A percentile compares a stretch with the other conserved stretches of the same genome.
These are phyloP conservation scores for Trichophyton simii DNA, from an alignment of 2,329 filamentous ascomycete species.

Conservation along the genomic window DNA sequence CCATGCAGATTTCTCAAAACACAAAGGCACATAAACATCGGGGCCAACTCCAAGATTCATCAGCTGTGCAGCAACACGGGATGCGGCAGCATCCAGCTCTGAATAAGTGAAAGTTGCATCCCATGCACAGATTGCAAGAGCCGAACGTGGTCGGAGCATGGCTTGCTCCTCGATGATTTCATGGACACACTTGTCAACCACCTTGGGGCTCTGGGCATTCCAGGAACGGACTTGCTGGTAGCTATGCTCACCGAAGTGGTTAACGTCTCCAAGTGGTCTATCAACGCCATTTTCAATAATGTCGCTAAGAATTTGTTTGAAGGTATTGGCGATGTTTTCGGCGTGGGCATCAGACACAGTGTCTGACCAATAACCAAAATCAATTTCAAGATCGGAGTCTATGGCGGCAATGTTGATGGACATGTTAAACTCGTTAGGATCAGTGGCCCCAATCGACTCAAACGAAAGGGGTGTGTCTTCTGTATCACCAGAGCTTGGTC, in stretches of 20 bases:
- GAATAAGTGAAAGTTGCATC: conserved; percentile 25
- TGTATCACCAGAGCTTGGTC: conserved; percentile 16
- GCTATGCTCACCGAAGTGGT: conserved; percentile 22
- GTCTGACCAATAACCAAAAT: conserved; percentile 12
- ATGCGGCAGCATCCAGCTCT: conserved; percentile 28
- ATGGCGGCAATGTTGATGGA: conserved; percentile 11
- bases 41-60: conserved; percentile 28
- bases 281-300: conserved; percentile 14
- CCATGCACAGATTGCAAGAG: conserved; percentile 16
- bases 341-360: conserved; percentile 29
- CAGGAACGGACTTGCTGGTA: conserved; percentile 23
- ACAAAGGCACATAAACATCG: conserved; percentile 28
- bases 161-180: conserved; percentile 27
- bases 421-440: conserved; percentile 12
- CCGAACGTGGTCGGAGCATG: conserved; percentile 22
- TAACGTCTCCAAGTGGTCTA: conserved; percentile 19
- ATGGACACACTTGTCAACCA: conserved; percentile 25
- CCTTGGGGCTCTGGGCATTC: conserved; percentile 22
- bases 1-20: conserved; percentile 35
- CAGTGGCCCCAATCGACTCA: conserved; percentile 9
- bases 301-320: conserved; percentile 22
- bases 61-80: conserved; percentile 26
- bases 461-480: conserved; percentile 16
- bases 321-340: conserved; percentile 23
- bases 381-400: conserved; percentile 8